A percentile compares a stretch with the other conserved stretches of the same genome.
Conservation (phyloP, 176 grass and related monocot genomes). For the Melocanna baccifera region DNA sequence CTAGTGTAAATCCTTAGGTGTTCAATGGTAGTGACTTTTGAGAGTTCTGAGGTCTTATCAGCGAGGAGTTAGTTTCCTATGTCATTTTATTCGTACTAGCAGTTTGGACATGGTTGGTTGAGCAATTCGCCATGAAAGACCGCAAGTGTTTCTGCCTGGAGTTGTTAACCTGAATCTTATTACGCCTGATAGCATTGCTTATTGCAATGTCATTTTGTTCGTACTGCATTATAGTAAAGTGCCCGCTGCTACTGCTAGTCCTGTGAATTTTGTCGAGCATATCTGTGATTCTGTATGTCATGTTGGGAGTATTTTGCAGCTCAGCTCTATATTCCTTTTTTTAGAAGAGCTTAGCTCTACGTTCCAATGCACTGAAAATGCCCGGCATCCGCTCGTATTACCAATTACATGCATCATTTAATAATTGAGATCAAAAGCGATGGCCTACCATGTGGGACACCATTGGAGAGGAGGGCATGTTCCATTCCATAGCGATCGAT, state of each 20-base stretch:
- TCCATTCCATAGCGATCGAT: constrained; percentile 7
- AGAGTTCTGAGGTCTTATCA: neutral
- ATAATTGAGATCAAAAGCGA: neutral
- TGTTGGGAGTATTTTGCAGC: neutral
- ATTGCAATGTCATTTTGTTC: no score
- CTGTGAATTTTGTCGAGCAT: neutral
- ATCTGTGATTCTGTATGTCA: neutral
- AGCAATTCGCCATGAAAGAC: neutral
- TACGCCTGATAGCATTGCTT: no score
- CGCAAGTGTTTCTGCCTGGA: neutral
- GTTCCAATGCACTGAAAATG: neutral
- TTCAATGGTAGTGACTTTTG: neutral
- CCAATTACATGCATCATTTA: neutral
- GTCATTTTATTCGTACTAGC: neutral
- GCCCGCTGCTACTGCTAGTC: no score
- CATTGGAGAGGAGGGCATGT: constrained; percentile 24
- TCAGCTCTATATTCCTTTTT: neutral
- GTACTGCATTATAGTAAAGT: no score
- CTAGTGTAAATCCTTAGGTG: constrained; percentile 15
- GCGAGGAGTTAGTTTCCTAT: neutral
- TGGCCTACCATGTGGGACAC: constrained; percentile 20
- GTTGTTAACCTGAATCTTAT: no score
- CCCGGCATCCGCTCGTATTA: neutral
- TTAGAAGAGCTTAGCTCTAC: neutral
- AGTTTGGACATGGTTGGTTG: constrained; percentile 13